A percentile compares a stretch with the other conserved stretches of the same genome.
Conservation (phyloP, 768 basidiomycete genomes). For the Hypsizygus marmoreus region DNA sequence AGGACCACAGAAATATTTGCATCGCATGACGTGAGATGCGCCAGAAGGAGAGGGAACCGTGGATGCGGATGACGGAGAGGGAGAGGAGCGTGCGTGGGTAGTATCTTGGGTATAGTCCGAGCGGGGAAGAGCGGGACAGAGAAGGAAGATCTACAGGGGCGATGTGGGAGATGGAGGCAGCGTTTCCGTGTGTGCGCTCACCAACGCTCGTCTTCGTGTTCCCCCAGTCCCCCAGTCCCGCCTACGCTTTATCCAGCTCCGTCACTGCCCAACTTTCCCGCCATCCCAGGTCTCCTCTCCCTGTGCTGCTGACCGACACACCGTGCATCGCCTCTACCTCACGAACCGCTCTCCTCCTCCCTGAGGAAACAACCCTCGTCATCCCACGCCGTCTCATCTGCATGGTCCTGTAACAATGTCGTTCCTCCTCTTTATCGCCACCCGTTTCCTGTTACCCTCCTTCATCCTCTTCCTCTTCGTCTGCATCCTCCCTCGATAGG, state of each 20-base stretch:
- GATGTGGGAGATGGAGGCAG: background rate
- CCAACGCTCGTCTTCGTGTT: slow-evolving; percentile 12
- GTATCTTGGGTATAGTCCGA: slow-evolving; percentile 48
- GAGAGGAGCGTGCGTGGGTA: slow-evolving; percentile 47
- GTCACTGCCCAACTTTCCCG: no score
- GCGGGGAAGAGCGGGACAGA: slow-evolving; percentile 19
- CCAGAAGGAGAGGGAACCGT: slow-evolving; percentile 44
- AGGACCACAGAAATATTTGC: slow-evolving; percentile 59
- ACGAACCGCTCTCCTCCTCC: background rate
- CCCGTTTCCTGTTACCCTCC: no score
- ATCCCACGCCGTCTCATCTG: slow-evolving; percentile 19
- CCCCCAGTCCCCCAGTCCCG: no score
- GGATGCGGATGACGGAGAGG: slow-evolving; percentile 49
- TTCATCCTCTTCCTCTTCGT: background rate
- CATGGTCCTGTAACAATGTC: slow-evolving; percentile 16
- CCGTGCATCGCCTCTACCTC: slow-evolving; percentile 1
- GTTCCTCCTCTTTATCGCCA: background rate
- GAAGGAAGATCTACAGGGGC: background rate
- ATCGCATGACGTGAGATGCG: slow-evolving; percentile 64
- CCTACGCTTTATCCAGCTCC: no score
- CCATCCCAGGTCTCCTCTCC: background rate
- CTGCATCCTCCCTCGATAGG: background rate
- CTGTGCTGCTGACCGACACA: slow-evolving; percentile 10
- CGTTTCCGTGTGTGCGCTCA: background rate
- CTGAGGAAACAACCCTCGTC: slow-evolving; percentile 8